Evolutionary conservation across 2,329 filamentous ascomycete genomes (phyloP).

Genomic region (Penicillium brasilianum): DNA sequence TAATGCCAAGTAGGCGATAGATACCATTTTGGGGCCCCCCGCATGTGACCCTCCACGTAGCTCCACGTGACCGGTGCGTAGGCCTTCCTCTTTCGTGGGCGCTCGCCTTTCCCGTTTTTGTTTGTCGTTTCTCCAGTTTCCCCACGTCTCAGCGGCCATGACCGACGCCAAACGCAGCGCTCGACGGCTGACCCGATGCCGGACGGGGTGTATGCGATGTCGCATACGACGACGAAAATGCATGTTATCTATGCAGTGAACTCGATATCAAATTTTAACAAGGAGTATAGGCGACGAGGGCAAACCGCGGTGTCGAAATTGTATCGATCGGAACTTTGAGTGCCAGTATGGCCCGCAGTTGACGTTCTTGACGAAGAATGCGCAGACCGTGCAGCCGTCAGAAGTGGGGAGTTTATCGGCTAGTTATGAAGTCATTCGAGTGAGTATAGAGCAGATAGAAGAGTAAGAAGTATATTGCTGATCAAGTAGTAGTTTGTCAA

Average conservation of each 20-base stretch:
- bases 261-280: conserved; percentile 1
- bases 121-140: conserved; percentile 5
- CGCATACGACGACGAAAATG: conserved; percentile 57
- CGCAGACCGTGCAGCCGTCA: conserved; percentile 43
- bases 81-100: conserved; percentile 24
- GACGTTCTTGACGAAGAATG: conserved; percentile 57
- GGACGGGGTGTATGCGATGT: conserved; percentile 57
- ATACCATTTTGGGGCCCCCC: no score
- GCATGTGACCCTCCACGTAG: conserved; percentile 14
- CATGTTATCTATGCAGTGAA: conserved; percentile 30
- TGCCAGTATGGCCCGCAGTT: conserved; percentile 57
- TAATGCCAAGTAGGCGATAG: no score
- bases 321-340: conserved; percentile 52
- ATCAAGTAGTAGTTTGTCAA: conserved; percentile 31
- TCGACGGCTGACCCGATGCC: conserved; percentile 28
- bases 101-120: not conserved
- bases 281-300: conserved; percentile 55
- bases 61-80: conserved; percentile 25
- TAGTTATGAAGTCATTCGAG: conserved; percentile 29
- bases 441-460: conserved; percentile 16
- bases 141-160: conserved; percentile 13
- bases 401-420: conserved; percentile 17
- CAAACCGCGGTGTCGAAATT: conserved; percentile 57
- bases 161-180: conserved; percentile 16
- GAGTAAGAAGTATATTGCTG: not conserved